Conservation (phyloP, 352 stramenopile species). For the Blastocystis sp. region DNA sequence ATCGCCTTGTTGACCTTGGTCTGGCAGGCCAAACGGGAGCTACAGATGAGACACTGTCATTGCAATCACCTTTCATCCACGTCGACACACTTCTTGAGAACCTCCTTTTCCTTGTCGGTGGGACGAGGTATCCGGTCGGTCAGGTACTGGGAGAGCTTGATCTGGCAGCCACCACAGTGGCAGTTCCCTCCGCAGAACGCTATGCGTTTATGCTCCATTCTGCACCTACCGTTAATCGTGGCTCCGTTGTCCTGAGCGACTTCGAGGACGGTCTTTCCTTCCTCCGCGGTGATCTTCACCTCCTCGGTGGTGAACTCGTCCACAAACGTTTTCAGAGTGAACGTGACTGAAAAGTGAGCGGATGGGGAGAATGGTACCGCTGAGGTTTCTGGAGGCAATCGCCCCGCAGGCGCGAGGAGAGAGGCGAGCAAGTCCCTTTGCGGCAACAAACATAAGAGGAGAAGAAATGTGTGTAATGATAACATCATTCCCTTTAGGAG, state of each 20-base stretch:
- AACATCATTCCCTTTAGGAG: too few relatives aligned
- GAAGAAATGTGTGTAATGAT: too few relatives aligned
- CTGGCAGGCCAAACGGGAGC: slow-evolving; percentile 50
- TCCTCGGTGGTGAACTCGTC: slow-evolving; percentile 63
- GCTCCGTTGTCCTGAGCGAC: slow-evolving; percentile 58
- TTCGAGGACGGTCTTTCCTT: slow-evolving; percentile 60
- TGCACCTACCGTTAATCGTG: slow-evolving; percentile 15
- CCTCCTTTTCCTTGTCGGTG: slow-evolving; percentile 35
- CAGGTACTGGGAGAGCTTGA: slow-evolving; percentile 50
- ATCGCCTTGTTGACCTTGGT: slow-evolving; percentile 53
- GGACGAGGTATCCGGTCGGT: slow-evolving; percentile 22
- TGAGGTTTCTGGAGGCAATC: neutral
- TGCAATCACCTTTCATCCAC: slow-evolving; percentile 54
- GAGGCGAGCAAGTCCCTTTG: neutral
- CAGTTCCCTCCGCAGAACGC: slow-evolving; percentile 66
- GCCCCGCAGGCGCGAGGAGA: neutral
- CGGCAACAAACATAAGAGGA: neutral
- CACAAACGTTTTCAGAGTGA: slow-evolving; percentile 57
- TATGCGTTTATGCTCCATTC: neutral
- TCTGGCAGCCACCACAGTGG: slow-evolving; percentile 50
- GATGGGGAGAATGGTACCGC: neutral
- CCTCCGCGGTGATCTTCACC: slow-evolving; percentile 31
- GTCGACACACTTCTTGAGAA: slow-evolving; percentile 61
- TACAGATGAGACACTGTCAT: neutral
- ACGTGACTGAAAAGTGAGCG: slow-evolving; percentile 13